These are phyloP conservation scores for Boletus insuetus DNA, from an alignment of 768 basidiomycete genomes.

Conservation along the genomic window DNA sequence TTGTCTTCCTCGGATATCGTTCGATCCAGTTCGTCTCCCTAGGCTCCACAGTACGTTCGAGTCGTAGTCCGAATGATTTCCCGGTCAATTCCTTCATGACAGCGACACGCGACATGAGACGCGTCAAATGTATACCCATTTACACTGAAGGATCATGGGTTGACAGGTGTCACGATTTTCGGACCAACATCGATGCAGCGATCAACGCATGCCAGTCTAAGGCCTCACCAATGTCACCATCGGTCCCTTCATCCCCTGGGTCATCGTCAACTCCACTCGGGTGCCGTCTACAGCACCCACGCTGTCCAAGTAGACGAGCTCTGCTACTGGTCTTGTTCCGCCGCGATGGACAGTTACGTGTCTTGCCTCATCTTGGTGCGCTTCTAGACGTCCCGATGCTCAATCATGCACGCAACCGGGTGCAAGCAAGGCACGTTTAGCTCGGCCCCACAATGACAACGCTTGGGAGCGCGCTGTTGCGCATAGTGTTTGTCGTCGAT, in stretches of 20 bases:
- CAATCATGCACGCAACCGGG: constrained; percentile 6
- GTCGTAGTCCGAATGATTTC: too few relatives aligned
- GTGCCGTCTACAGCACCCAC: constrained; percentile 14
- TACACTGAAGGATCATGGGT: too few relatives aligned
- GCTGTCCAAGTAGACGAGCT: constrained; percentile 14
- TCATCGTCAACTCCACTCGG: constrained; percentile 12
- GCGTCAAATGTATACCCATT: too few relatives aligned
- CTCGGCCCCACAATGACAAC: constrained; percentile 23
- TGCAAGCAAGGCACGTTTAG: constrained; percentile 14
- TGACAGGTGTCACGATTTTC: too few relatives aligned
- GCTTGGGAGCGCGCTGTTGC: constrained; percentile 23
- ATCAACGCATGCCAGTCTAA: too few relatives aligned
- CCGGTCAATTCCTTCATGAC: too few relatives aligned
- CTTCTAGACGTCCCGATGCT: constrained; percentile 15
- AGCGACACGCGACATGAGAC: too few relatives aligned
- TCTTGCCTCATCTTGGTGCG: constrained; percentile 14
- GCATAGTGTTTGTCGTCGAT: constrained; percentile 12
- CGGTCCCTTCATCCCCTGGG: constrained; percentile 13
- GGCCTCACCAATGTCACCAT: constrained; percentile 9
- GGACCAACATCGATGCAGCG: too few relatives aligned
- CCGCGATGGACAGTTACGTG: constrained; percentile 10
- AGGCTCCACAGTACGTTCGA: too few relatives aligned
- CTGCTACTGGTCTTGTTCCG: constrained; percentile 14
- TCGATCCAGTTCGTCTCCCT: too few relatives aligned
- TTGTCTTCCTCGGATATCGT: too few relatives aligned